phyloP scores from a whole-genome alignment of 352 stramenopile species.

The Pythium rishiriense region DNA sequence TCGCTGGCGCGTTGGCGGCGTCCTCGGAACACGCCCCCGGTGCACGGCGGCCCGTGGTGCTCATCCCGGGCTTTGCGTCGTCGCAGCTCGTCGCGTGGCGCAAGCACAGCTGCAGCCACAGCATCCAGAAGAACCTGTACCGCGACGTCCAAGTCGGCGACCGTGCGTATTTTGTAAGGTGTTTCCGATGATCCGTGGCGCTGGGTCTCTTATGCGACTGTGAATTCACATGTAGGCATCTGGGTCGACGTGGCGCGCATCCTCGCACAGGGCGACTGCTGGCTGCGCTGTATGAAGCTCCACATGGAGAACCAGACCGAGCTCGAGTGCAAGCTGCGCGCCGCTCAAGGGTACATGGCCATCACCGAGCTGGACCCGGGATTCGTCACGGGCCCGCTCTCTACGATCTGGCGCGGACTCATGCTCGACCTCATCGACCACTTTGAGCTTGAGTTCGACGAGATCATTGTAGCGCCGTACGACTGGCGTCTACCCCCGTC shows the following conservation, averaged over 20 bases:
- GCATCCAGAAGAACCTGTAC: slow-evolving; percentile 79
- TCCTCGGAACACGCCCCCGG: slow-evolving; percentile 2
- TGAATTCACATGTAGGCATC: slow-evolving; percentile 33
- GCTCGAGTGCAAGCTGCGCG: slow-evolving; percentile 71
- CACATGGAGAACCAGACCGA: slow-evolving; percentile 68
- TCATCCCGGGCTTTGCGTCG: slow-evolving; percentile 78
- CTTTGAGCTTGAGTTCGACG: slow-evolving; percentile 64
- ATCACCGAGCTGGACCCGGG: slow-evolving; percentile 78
- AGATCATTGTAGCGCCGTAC: slow-evolving; percentile 75
- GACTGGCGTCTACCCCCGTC: slow-evolving; percentile 80
- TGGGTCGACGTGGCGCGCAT: slow-evolving; percentile 78
- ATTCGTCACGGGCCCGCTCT: slow-evolving; percentile 71
- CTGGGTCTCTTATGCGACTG: background rate
- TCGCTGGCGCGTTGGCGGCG: background rate
- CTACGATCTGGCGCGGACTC: slow-evolving; percentile 67
- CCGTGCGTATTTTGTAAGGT: slow-evolving; percentile 35
- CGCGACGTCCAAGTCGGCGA: slow-evolving; percentile 77
- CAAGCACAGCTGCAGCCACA: slow-evolving; percentile 48
- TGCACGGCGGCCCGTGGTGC: slow-evolving; percentile 55
- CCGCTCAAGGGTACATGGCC: slow-evolving; percentile 51
- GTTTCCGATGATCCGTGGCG: too few species aligned
- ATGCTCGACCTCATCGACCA: slow-evolving; percentile 68
- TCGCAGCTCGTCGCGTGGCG: slow-evolving; percentile 79
- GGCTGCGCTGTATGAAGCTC: slow-evolving; percentile 76
- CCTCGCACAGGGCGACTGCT: slow-evolving; percentile 74